Conservation (phyloP, 176 grass and related monocot genomes). For the Avena sativa region DNA sequence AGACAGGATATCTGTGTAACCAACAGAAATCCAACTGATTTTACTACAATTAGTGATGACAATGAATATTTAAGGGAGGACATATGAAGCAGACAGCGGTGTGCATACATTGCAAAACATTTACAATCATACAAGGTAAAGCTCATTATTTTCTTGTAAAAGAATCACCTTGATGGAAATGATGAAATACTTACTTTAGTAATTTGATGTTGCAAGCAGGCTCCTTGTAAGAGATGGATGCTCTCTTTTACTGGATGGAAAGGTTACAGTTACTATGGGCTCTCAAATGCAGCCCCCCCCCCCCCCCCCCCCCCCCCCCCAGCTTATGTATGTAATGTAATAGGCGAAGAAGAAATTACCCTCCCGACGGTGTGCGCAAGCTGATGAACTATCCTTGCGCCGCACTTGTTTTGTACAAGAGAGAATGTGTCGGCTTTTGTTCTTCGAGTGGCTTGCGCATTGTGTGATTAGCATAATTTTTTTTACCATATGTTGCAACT, state of each 20-base stretch:
- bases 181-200: constrained; percentile 9
- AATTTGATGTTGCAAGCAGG: constrained; percentile 20
- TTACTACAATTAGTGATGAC: constrained; percentile 63
- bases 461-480: constrained; percentile 39
- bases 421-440: constrained; percentile 31
- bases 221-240: constrained; percentile 18
- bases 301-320: background rate
- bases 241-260: constrained; percentile 20
- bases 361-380: background rate
- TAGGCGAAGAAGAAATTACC: constrained; percentile 32
- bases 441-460: constrained; percentile 33
- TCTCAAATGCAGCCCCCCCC: constrained; percentile 4
- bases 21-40: constrained; percentile 80
- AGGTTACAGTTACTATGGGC: background rate
- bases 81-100: constrained; percentile 24
- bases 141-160: background rate
- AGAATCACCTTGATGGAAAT: background rate
- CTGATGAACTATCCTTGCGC: constrained; percentile 4
- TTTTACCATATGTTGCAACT: background rate
- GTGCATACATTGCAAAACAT: background rate
- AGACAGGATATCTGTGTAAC: constrained; percentile 61
- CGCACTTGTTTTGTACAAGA: constrained; percentile 29
- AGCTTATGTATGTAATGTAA: constrained; percentile 15
- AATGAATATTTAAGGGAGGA: constrained; percentile 61
- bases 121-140: constrained; percentile 43